Percentiles rank a stretch among this genome's conserved stretches.
Evolutionary conservation across 352 stramenopile genomes (phyloP).

Genomic region (Elongisporangium anandrum): DNA sequence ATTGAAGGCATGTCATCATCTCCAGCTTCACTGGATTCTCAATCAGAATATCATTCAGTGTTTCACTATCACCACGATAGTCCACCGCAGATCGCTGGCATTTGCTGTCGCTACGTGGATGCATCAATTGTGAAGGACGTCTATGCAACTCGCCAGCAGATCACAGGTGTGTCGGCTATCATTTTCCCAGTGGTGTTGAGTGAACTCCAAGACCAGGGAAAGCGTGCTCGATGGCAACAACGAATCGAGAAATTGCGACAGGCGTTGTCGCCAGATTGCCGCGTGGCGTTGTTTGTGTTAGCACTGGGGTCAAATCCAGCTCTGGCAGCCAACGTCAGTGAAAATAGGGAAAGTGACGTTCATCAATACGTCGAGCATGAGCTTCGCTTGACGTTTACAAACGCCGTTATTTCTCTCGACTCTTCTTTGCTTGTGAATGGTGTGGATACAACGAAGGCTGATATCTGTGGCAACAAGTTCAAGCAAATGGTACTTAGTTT

Average conservation of each 20-base stretch:
- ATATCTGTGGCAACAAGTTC: conserved; percentile 12
- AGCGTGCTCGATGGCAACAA: conserved; percentile 34
- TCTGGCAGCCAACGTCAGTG: neutral
- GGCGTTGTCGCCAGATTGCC: conserved; percentile 21
- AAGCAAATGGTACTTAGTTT: conserved; percentile 11
- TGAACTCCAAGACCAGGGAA: conserved; percentile 23
- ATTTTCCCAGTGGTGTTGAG: conserved; percentile 55
- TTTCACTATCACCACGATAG: conserved; percentile 2
- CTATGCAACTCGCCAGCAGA: conserved; percentile 13
- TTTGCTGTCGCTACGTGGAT: conserved; percentile 67
- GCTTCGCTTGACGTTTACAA: neutral
- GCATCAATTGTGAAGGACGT: conserved; percentile 14
- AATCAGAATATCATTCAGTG: conserved; percentile 21
- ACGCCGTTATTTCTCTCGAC: neutral
- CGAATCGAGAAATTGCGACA: conserved; percentile 29
- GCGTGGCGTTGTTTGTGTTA: conserved; percentile 35
- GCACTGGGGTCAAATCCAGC: conserved; percentile 16
- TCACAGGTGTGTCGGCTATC: conserved; percentile 45
- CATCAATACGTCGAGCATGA: neutral
- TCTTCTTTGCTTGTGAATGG: neutral
- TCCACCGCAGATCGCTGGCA: conserved; percentile 15
- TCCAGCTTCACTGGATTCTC: neutral
- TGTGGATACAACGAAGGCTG: neutral
- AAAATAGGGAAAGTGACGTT: neutral
- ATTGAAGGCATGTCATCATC: conserved; percentile 19